Base-by-base conservation (phyloP, 2,329 filamentous ascomycete species). In the Teratosphaeria gauchensis region DNA sequence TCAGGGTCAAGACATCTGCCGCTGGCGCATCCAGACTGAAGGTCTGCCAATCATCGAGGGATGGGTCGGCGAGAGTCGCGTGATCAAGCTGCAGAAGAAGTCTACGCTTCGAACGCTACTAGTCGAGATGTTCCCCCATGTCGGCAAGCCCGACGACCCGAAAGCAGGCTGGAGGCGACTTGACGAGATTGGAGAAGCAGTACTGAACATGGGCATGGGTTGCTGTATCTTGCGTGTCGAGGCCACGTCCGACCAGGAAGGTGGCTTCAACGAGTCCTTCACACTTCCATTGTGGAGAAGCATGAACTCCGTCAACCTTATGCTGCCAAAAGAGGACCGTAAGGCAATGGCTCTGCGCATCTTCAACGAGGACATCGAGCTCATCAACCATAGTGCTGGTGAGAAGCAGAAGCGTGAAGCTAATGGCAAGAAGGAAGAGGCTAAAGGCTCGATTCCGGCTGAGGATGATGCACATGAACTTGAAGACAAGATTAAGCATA, bases 321-420 rank as follows among this genome's bases (percentile, higher is more conserved):
- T 99, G 94, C 80, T 99, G 69, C 92, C 94, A 55, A 99, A 99
- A 78, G 94, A 99, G 73, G 94, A 99, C 65, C 84, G 94, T 16
- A 87, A 74, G 28, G 94, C 94, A 0, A 95, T 97, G 90, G 77
- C 97, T 66, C 79, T 97, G 63, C 82, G 94, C 24, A 80, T 99
- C 61, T 99, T 87, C 77, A 95, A 96, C 71, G 92, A 97, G 66
- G 52, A 87, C 31, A 87, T 89, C 0, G 90, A 90, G 3, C 80
- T 96, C 54, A 82, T 95, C 62, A 95, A 94, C 72, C 82, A 82
- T 65, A 65, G 62, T 28, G 69, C 71, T 32, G 54, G 14, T 59
- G 61, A 35, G 64, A 60, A 55, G 53, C 30, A 38, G 30, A 35
- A 33, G 53, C 30, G 53, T 21, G 30, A 38, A 19, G 53, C 30